These are phyloP conservation scores for Apiospora saccharicola DNA, from an alignment of 2,329 filamentous ascomycete species.

Conservation along the genomic window DNA sequence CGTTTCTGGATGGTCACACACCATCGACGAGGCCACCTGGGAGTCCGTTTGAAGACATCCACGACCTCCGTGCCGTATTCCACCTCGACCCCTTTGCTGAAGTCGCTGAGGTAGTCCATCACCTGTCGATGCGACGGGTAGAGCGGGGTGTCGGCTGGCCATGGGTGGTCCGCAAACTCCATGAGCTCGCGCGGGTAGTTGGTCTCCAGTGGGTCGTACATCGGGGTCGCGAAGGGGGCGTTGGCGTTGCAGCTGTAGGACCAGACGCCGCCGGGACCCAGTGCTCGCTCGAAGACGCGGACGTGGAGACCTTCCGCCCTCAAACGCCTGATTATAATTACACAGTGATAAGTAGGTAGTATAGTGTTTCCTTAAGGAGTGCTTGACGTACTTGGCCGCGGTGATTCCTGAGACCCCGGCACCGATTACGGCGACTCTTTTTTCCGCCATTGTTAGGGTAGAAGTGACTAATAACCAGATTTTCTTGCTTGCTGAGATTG, in stretches of 20 bases:
- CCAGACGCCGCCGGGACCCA: slow-evolving; percentile 22
- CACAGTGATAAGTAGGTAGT: neutral
- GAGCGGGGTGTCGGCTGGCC: neutral
- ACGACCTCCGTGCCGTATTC: neutral
- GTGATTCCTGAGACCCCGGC: slow-evolving; percentile 23
- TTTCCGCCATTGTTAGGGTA: neutral
- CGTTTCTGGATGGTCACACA: neutral
- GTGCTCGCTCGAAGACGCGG: slow-evolving; percentile 24
- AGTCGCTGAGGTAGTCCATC: neutral
- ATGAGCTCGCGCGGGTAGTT: slow-evolving; percentile 22
- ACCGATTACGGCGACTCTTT: slow-evolving; percentile 22
- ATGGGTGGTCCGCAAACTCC: slow-evolving; percentile 22
- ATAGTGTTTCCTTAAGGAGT: too few species aligned
- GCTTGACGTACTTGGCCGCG: slow-evolving; percentile 15
- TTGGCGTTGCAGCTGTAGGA: neutral
- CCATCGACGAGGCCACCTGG: neutral
- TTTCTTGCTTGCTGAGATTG: neutral
- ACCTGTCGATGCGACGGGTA: slow-evolving; percentile 16
- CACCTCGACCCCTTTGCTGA: neutral
- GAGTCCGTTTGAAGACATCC: neutral
- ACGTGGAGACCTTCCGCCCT: slow-evolving; percentile 22
- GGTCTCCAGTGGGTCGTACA: slow-evolving; percentile 21
- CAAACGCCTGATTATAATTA: slow-evolving; percentile 11
- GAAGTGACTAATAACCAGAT: neutral
- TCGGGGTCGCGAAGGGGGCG: slow-evolving; percentile 7